phyloP scores from a whole-genome alignment of 2,329 filamentous ascomycete genomes.

The Colletotrichum liaoningense region DNA sequence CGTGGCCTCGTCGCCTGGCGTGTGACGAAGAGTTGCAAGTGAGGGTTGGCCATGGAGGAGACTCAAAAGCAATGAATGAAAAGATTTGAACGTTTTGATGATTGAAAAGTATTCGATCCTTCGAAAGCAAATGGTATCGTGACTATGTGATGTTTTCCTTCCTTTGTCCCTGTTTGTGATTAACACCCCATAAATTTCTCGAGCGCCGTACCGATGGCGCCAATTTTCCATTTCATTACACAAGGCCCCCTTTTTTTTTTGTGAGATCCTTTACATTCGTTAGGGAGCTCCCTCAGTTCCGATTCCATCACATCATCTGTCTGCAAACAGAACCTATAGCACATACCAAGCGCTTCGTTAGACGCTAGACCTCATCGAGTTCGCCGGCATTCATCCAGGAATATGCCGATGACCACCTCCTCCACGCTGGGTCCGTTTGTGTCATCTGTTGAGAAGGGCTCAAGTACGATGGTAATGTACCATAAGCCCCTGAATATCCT shows the following conservation, averaged over 20 bases:
- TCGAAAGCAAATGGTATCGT: conserved; percentile 25
- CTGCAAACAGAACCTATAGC: neutral
- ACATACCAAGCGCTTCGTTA: neutral
- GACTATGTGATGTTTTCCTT: neutral
- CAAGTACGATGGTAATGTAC: neutral
- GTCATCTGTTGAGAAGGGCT: too few relatives aligned
- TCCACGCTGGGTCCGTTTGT: too few relatives aligned
- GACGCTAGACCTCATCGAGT: neutral
- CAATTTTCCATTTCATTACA: neutral
- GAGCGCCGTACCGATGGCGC: neutral
- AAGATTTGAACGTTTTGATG: conserved; percentile 29
- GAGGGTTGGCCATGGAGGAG: neutral
- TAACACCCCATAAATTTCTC: neutral
- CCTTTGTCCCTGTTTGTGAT: neutral
- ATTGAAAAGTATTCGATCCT: neutral
- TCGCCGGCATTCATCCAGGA: neutral
- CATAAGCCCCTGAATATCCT: neutral
- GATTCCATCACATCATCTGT: neutral
- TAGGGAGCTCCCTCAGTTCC: neutral
- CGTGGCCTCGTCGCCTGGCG: conserved; percentile 72
- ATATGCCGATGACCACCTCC: neutral
- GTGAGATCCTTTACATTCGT: neutral
- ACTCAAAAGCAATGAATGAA: conserved; percentile 14
- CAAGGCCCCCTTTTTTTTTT: neutral
- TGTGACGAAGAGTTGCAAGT: conserved; percentile 70